phyloP scores from a whole-genome alignment of 208 protist genomes.

The Trichomonas tenax region DNA sequence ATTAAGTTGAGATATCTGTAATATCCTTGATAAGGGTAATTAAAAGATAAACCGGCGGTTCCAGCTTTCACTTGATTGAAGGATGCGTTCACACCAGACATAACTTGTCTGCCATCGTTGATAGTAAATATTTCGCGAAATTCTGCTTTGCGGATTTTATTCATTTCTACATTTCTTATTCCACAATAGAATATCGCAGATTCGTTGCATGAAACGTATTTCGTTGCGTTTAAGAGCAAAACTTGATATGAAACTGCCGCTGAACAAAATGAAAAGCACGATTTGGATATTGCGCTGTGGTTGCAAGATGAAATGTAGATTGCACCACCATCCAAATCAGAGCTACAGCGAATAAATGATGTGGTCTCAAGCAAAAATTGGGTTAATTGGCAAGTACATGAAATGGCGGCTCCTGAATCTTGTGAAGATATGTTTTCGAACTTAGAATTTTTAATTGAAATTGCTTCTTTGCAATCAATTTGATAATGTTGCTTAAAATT shows the following conservation, averaged over 20 bases:
- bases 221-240: neutral
- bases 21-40: neutral
- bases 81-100: neutral
- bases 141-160: neutral
- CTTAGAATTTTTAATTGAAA: neutral
- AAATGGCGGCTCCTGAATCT: neutral
- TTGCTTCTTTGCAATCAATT: neutral
- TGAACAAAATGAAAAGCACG: neutral
- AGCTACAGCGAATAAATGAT: neutral
- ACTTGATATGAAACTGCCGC: neutral
- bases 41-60: neutral
- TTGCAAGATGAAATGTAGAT: neutral
- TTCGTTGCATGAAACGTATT: neutral
- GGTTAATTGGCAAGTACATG: neutral
- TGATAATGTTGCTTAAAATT: neutral
- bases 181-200: neutral
- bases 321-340: neutral
- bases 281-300: neutral
- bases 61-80: neutral
- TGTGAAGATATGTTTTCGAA: neutral
- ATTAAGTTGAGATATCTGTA: neutral
- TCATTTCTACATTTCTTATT: neutral
- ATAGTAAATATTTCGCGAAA: neutral
- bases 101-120: neutral
- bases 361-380: neutral